Base-by-base conservation (phyloP, 2,329 filamentous ascomycete genomes). In the Alternaria infectoria region DNA sequence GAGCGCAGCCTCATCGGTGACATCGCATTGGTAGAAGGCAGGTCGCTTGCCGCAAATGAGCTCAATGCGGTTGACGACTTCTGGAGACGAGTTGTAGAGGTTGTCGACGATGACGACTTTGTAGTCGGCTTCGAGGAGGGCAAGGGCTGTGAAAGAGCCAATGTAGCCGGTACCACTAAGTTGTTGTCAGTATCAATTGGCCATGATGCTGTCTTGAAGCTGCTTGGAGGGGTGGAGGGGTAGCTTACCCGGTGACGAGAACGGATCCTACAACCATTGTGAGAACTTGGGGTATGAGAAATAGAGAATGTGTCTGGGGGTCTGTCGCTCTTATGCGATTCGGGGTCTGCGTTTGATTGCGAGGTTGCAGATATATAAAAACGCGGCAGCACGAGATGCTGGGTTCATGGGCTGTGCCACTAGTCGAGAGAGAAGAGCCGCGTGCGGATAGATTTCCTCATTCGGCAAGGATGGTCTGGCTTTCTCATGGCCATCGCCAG, bases 81-180 rank as follows among this genome's bases (percentile, higher is more conserved):
- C 94, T 76, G 90, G 86, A 65, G 92, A 97, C 52, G 96, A 97
- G 84, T 99, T 99, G 90, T 97, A 97, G 71, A 98, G 88, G 83
- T 90, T 98, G 85, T 99, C 96, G 71, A 96, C 90, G 69, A 99
- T 93, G 80, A 99, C 91, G 68, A 99, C 96, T 81, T 98, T 90
- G 87, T 98, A 98, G 81, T 90, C 94, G 77, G 96, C 92, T 79
- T 97, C 87, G 72, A 99, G 92, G 25, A 99, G 92, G 57, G 93
- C 91, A 55, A 99, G 90, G 60, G 92, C 86, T 66, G 96, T 99
- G 86, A 98, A 98, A 54, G 95, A 98, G 80, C 96, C 96, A 82
- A 99, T 99, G 87, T 99, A 99, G 85, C 96, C 96, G 70, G 94
- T 97, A 78, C 96, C 96, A 87, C 96, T 97, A 15, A 15, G 61